These are phyloP conservation scores for Russula griseocarnosa DNA, from an alignment of 768 basidiomycete genomes.

Conservation along the genomic window DNA sequence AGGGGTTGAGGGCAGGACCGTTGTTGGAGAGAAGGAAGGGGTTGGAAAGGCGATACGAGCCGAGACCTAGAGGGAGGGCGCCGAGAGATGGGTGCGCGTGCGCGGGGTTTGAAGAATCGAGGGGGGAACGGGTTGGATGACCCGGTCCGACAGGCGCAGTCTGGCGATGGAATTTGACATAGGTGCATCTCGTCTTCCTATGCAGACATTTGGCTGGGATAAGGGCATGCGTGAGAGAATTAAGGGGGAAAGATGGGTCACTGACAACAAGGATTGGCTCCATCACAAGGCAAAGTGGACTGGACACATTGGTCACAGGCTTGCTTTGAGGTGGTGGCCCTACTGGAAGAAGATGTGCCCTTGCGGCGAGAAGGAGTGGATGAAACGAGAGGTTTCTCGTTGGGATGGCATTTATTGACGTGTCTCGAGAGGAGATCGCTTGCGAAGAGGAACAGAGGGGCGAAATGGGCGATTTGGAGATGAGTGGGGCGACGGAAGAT, in stretches of 20 bases:
- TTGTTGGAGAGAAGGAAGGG: conserved; percentile 17
- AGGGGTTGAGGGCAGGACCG: conserved; percentile 1
- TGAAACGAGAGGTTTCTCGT: conserved; percentile 54
- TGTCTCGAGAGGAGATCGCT: conserved; percentile 85
- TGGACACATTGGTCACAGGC: conserved; percentile 84
- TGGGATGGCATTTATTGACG: conserved; percentile 83
- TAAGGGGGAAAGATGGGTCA: conserved; percentile 23
- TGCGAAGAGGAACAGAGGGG: conserved; percentile 9
- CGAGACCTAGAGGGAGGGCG: conserved; percentile 13
- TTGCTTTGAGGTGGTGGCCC: conserved; percentile 76
- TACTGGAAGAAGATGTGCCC: conserved; percentile 59
- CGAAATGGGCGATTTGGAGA: not conserved
- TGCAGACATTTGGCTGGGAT: conserved; percentile 65
- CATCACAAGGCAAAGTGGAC: conserved; percentile 70
- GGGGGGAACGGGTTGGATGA: conserved; percentile 40
- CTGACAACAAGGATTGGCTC: conserved; percentile 73
- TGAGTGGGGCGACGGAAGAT: not conserved
- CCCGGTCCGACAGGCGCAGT: conserved; percentile 76
- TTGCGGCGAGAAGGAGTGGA: conserved; percentile 53
- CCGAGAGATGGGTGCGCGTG: conserved; percentile 9
- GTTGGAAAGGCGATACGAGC: conserved; percentile 26
- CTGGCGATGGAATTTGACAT: conserved; percentile 78
- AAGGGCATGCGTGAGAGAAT: not conserved
- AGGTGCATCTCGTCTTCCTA: conserved; percentile 71
- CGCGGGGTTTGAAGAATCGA: conserved; percentile 15